A percentile compares a stretch with the other conserved stretches of the same genome.
Conservation (phyloP, 768 basidiomycete species). For the Xerocomus brunneocitrinus region DNA sequence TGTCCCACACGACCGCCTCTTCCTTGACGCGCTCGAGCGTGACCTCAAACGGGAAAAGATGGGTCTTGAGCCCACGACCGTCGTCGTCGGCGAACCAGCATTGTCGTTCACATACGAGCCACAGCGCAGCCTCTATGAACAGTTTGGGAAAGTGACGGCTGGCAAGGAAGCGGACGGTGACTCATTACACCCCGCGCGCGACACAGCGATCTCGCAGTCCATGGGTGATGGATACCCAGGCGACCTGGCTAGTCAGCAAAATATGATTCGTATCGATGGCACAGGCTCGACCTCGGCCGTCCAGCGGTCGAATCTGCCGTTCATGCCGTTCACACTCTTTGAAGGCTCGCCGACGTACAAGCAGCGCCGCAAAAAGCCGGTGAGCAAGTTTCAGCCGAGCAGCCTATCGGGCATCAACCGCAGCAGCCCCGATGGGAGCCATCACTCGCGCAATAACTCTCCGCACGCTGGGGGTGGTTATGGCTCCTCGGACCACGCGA, state of each 20-base stretch:
- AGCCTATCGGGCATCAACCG: conserved; percentile 27
- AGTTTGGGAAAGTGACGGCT: conserved; percentile 56
- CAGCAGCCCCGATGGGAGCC: conserved; percentile 20
- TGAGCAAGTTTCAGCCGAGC: conserved; percentile 32
- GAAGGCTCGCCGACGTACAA: conserved; percentile 88
- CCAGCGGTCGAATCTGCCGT: conserved; percentile 32
- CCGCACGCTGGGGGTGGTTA: conserved; percentile 24
- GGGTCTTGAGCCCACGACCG: conserved; percentile 82
- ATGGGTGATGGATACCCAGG: conserved; percentile 15
- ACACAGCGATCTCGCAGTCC: conserved; percentile 11
- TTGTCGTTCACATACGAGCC: conserved; percentile 86
- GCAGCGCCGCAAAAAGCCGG: conserved; percentile 74
- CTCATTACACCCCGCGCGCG: conserved; percentile 29
- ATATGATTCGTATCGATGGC: conserved; percentile 26
- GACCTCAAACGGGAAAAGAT: conserved; percentile 95
- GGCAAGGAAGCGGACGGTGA: conserved; percentile 34
- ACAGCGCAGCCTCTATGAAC: conserved; percentile 81
- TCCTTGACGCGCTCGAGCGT: conserved; percentile 93
- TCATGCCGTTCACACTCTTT: conserved; percentile 70
- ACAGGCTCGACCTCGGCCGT: conserved; percentile 12
- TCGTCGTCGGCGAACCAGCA: conserved; percentile 73
- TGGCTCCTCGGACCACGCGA: conserved; percentile 33
- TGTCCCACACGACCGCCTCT: conserved; percentile 94
- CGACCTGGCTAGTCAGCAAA: conserved; percentile 9
- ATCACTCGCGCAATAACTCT: conserved; percentile 12